Evolutionary conservation across 2,329 filamentous ascomycete genomes (phyloP), one percentile per base, ranked within the genome.

Genomic region (Fusarium sublunatum): DNA sequence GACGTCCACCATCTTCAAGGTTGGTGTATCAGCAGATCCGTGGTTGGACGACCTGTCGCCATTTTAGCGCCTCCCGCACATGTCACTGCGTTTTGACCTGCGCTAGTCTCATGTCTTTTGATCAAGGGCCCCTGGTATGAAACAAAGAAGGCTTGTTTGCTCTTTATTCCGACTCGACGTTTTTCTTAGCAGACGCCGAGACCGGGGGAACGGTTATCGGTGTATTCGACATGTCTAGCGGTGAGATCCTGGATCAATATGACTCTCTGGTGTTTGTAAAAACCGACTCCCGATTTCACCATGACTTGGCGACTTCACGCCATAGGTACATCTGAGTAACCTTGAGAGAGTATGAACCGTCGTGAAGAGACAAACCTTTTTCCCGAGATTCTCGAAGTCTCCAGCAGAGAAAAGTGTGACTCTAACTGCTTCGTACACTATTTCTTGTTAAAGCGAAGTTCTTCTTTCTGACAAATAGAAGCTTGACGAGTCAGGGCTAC

Each of bases 31-130:
- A 45, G n/a, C 13, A 55, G 36, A 40, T 41, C 24, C 32, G 28
- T 25, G 25, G 31, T 51, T 59, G 32, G 45, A 36, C n/a, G n/a
- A n/a, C n/a, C 44, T 58, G 56, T 53, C 61, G 56, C 53, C 47
- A 59, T 60, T 63, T 66, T 68, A 68, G 65, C 49, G 64, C 34
- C 60, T 55, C 15, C 36, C 50, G 40, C 50, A 61, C 36, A 46
- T 66, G 60, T 55, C 48, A 58, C 49, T 62, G 47, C 34, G 34
- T 51, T 45, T 58, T 60, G 56, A 58, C 64, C 41, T 65, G 61
- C 65, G 45, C 58, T 67, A 67, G 58, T 54, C 50, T 44, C 38
- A 40, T 44, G 52, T 48, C 36, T n/a, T 28, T 40, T 64, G 41
- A 15, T 46, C 46, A 26, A 44, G 22, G 35, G 51, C 60, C 64